Conservation (phyloP, 164 flowering plant genomes). For the Dillenia turbinata region DNA sequence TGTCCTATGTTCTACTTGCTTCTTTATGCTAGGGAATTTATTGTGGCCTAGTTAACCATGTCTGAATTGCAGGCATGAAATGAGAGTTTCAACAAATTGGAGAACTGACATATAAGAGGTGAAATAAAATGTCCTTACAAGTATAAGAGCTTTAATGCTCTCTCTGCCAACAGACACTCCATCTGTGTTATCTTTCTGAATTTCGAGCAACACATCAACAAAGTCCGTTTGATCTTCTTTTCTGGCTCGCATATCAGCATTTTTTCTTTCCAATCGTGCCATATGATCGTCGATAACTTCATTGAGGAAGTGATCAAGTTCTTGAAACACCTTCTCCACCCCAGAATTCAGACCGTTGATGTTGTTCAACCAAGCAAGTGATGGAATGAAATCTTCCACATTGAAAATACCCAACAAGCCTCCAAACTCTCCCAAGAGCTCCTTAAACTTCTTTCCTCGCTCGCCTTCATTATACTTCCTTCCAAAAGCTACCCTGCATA, state of each 20-base stretch:
- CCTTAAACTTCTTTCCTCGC: constrained; percentile 5
- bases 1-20: not conserved
- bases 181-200: constrained; percentile 10
- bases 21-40: not conserved
- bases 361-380: constrained; percentile 18
- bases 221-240: constrained; percentile 16
- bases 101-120: no score
- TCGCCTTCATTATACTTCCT: constrained; percentile 12
- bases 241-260: not conserved
- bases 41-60: no score
- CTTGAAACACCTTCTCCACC: constrained; percentile 10
- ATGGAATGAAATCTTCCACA: constrained; percentile 21
- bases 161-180: constrained; percentile 15
- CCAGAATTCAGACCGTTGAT: constrained; percentile 17
- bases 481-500: constrained; percentile 15
- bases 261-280: not conserved
- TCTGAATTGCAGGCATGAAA: no score
- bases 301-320: constrained; percentile 20
- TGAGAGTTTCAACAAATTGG: no score
- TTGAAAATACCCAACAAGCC: constrained; percentile 15
- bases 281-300: constrained; percentile 19
- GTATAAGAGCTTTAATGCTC: constrained; percentile 18
- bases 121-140: constrained; percentile 14
- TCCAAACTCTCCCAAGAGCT: constrained; percentile 6
- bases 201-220: constrained; percentile 28